Base-by-base conservation (phyloP, 768 basidiomycete species). In the Hygrophoropsis aurantiaca region DNA sequence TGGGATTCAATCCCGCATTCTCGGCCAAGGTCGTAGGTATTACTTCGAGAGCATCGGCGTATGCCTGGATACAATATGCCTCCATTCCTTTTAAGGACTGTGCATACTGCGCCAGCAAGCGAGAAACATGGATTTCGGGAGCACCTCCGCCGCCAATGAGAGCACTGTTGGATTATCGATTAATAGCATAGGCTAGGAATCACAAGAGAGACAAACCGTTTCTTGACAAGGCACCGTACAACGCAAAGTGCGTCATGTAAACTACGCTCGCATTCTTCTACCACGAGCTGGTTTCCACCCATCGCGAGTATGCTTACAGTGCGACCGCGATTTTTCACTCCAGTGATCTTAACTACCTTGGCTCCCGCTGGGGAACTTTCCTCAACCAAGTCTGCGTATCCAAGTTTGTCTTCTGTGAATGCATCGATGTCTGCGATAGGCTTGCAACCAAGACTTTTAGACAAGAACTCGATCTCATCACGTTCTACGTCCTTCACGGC, bases 201-300 rank as follows among this genome's bases (percentile, higher is more conserved):
- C 19, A 19, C 35, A 18, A 23, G 3, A 25, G 36, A 34, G 1
- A 62, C 82, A 44, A 60, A 95, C 95, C 94, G 78, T 73, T 97
- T 98, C 74, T 99, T 98, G 39, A 99, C 94, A 43, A 99, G 78
- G 73, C 97, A 99, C 42, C 97, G 82, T 4, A 99, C 94, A 24
- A 99, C 97, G 64, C 97, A 98, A n/a, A 98, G 80, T 0, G 97
- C 95, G 64, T 99, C 97, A 69, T 99, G 97, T 57, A 99, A 72
- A 79, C 91, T 94, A 46, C 97, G 85, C 73, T 97, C 97, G 58
- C 87, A 90, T 69, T 99, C 97, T 65, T 98, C 97, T 41, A 98
- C 81, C 0, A 99, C 94, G 38, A 99, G 78, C 49, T 79, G 79
- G 73, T 97, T 99, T 59, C 79, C 80, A 47, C 97, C 97, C 73